A percentile compares a stretch with the other conserved stretches of the same genome.
Conservation (phyloP, 139 green algal genomes). For the Picochlorum costavermella region DNA sequence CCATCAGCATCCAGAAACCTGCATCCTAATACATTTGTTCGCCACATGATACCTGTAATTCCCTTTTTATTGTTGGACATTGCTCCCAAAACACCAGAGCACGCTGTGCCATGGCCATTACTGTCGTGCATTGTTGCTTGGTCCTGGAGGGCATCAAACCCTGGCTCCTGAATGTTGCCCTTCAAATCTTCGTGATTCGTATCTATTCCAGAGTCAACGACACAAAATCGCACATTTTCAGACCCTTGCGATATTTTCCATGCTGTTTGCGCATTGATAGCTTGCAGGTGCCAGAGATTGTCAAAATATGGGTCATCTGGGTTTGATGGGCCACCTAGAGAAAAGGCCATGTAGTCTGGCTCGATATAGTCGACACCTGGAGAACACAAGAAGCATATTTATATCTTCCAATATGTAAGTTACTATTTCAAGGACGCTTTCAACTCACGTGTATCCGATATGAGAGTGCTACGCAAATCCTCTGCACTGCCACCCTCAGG, state of each 20-base stretch:
- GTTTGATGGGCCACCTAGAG: neutral
- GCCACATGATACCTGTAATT: constrained; percentile 10
- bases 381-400: neutral
- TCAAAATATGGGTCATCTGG: neutral
- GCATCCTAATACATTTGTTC: constrained; percentile 15
- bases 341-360: neutral
- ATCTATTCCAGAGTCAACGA: constrained; percentile 14
- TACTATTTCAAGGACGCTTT: no score
- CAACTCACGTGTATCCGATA: no score
- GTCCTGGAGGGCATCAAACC: neutral
- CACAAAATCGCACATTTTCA: neutral
- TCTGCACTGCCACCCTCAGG: no score
- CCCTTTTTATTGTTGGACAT: constrained; percentile 18
- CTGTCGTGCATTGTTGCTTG: neutral
- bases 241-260: neutral
- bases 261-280: constrained; percentile 2
- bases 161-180: constrained; percentile 3
- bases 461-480: no score
- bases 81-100: constrained; percentile 7
- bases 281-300: neutral
- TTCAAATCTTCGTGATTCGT: constrained; percentile 3
- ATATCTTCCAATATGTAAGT: no score
- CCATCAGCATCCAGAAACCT: constrained; percentile 19
- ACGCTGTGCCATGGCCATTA: constrained; percentile 1
- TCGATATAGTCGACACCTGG: neutral